Base-by-base conservation (phyloP, 1,284 basidiomycete species). In the Porodaedalea pini region DNA sequence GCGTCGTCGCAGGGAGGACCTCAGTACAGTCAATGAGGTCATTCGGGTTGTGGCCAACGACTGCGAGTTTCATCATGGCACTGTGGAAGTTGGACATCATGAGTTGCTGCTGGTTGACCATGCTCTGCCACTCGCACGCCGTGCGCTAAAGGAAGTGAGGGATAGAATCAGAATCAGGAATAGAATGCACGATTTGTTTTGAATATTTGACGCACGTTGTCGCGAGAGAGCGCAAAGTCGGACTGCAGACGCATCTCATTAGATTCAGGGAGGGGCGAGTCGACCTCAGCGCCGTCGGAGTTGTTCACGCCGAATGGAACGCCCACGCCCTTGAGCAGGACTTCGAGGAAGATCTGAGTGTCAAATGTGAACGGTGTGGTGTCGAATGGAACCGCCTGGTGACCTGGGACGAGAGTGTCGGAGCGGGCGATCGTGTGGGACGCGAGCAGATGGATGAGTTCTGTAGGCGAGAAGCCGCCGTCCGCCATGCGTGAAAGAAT, bases 401-500 rank as follows among this genome's bases (percentile, higher is more conserved):
- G 39, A 10, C 56, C 57, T 2, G 53, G 54, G 27, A 63, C 60
- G 10, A 65, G 49, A 21, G 58, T 57, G 51, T 64, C 63, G 8
- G 57, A 43, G n/a, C 60, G 50, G 17, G 62, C 61, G 40, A 64
- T 63, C 11, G 59, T 58, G 57, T 63, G 62, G 4, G 59, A 61
- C 13, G 60, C 53, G 49, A 63, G 57, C 17, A 72, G 66, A 17
- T 69, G 65, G 56, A 73, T 63, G 53, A 71, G 63, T 40, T 70
- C 71, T 4, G 52, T 60, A 13, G 68, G 60, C 4, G 58, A 62
- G 61, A 73, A 71, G 32, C 70, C 63, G 25, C 45, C 63, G 25
- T 64, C 63, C 4, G 32, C 61, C 43, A 64, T 53, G 15, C 63
- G 69, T 11, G 62, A 62, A 23, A 71, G 56, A 51, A 71, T 70